Base-by-base conservation (phyloP, 2,329 filamentous ascomycete species). In the Claviceps maximensis region DNA sequence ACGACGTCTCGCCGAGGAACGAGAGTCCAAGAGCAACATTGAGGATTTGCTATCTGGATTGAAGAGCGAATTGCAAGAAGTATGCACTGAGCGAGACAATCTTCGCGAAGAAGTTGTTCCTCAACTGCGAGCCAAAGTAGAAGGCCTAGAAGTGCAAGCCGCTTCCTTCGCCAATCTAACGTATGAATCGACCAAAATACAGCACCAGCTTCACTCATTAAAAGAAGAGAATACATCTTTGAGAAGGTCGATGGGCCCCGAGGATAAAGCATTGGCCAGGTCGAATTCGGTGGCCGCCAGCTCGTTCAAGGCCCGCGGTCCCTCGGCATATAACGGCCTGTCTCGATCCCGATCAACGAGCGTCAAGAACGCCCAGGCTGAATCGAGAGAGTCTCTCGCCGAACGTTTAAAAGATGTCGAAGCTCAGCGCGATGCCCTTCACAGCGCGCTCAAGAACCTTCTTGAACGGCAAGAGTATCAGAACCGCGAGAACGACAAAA, bases 361-460 rank as follows among this genome's bases (percentile, higher is more conserved):
- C 44, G 71, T 77, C 44, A 73, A 84, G 73, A 73, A 63, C 66
- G 53, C 49, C 23, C 69, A 67, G 50, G 68, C 62, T 54, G 79
- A 87, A 59, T 82, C 80, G 4, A 76, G 82, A 52, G 87, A 91
- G 52, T 77, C 80, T 12, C 69, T 90, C 17, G 80, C 83, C 1
- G 89, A 95, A 59, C 80, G 87, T 31, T 76, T 95, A 19, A 95
- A 95, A 68, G 91, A 97, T 58, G 84, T 96, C 12, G 91, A 97
- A 69, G 83, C 88, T 45, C 93, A 98, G 70, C 82, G 93, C 47
- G 91, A 98, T 67, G 90, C 91, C 1, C 75, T 98, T 7, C 93
- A 97, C 71, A 82, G 80, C 55, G 89, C 93, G 7, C 74, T 98
- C 51, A 90, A 87, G 71, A 88, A 82, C 56, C 76, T 98, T 17